Base-by-base conservation (phyloP, 495 filamentous ascomycete species). In the Hyaloscypha variabilis region DNA sequence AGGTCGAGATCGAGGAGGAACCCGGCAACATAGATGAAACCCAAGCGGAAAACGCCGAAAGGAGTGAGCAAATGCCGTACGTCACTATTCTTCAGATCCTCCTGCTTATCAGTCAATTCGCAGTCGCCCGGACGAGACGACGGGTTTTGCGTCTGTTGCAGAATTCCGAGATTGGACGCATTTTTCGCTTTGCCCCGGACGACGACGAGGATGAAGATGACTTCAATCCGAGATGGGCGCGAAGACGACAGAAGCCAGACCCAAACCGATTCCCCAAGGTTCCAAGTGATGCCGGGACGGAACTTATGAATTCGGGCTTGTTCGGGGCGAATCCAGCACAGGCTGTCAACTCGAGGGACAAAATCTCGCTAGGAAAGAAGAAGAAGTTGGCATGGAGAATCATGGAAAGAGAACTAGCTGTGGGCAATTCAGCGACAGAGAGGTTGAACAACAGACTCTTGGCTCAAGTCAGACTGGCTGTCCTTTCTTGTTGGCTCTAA, bases 401-500 rank as follows among this genome's bases (percentile, higher is more conserved):
- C 17, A 84, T 97, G 61, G 88, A 90, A 73, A 85, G 95, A 54
- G 94, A 97, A 76, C 74, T 97, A 24, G 94, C 93, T 0, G 66
- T 88, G 39, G 84, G 85, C 50, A 73, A 79, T 36, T 71, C 76
- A 21, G 79, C 83, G 19, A 77, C 79, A 8, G 83, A 82, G 54
- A 84, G 77, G 66, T 79, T 82, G 58, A 82, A 84, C 23, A 82
- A 88, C 50, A 82, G 83, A 54, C 73, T 90, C 17, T 87, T 96
- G 72, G 82, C 82, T 17, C 88, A 91, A 79, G 88, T 89, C 76
- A 49, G 79, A 88, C 88, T 76, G 42, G 79, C 69, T 57, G 53
- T 30, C 53, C 42, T 26, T 21, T 29, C 26, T 8, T n/a, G 8
- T 50, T n/a, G 5, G 29, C 3, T 34, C 19, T 36, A 36, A 8